phyloP scores from a whole-genome alignment of 768 basidiomycete genomes.

The Xanthoconium stramineum region DNA sequence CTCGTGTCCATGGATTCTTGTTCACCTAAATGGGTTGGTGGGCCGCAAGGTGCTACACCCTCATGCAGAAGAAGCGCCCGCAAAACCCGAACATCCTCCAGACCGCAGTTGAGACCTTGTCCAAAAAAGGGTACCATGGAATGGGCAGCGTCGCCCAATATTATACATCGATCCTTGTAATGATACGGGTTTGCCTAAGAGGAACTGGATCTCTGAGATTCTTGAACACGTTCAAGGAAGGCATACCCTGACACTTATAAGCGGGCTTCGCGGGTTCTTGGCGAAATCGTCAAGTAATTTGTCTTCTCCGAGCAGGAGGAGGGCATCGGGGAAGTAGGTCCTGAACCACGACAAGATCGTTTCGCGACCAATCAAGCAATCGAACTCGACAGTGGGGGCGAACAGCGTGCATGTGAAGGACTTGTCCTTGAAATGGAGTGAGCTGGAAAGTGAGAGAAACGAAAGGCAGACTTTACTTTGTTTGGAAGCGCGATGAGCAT shows the following conservation, averaged over 20 bases:
- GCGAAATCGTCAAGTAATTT: constrained; percentile 72
- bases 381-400: constrained; percentile 76
- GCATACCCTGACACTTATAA: constrained; percentile 90
- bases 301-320: constrained; percentile 79
- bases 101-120: constrained; percentile 95
- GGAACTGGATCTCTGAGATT: constrained; percentile 18
- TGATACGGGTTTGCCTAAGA: constrained; percentile 81
- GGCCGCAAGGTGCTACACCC: constrained; percentile 50
- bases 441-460: constrained; percentile 26
- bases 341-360: constrained; percentile 72
- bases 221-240: constrained; percentile 23
- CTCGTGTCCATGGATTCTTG: constrained; percentile 46
- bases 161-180: constrained; percentile 80
- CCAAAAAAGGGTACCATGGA: constrained; percentile 99
- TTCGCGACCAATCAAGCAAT: constrained; percentile 58
- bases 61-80: constrained; percentile 70
- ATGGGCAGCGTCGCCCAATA: constrained; percentile 94
- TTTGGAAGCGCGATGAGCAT: constrained; percentile 99
- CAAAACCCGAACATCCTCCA: constrained; percentile 94
- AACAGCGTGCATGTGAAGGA: constrained; percentile 98
- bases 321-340: constrained; percentile 83
- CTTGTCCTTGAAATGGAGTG: constrained; percentile 64
- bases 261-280: constrained; percentile 80
- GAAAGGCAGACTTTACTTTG: constrained; percentile 54
- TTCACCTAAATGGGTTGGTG: constrained; percentile 29